A percentile compares a stretch with the other conserved stretches of the same genome.
Conservation (phyloP, 2,329 filamentous ascomycete genomes). For the Monosporascus sp. region DNA sequence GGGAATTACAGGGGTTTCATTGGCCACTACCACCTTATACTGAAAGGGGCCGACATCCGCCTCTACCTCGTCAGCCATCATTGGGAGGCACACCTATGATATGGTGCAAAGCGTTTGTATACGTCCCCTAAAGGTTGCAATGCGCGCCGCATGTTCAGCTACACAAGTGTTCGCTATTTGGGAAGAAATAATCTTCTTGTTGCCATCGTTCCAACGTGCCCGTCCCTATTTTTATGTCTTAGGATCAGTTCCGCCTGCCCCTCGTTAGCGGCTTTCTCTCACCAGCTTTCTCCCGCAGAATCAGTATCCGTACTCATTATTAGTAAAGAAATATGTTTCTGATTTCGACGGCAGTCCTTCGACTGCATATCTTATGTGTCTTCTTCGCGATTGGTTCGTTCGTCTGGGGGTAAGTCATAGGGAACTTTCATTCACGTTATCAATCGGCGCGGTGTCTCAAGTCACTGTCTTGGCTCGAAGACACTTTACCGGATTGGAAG, state of each 20-base stretch:
- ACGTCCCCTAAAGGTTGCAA: background rate
- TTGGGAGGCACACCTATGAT: background rate
- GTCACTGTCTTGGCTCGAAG: too few relatives aligned
- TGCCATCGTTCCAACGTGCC: background rate
- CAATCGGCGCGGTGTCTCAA: background rate
- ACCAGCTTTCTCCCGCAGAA: background rate
- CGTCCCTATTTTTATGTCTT: too few relatives aligned
- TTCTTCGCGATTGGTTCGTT: slow-evolving; percentile 52
- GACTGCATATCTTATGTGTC: slow-evolving; percentile 41
- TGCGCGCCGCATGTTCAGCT: background rate
- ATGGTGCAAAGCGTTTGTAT: background rate
- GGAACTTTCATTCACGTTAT: background rate
- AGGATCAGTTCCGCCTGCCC: too few relatives aligned
- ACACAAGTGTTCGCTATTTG: background rate
- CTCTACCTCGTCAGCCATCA: background rate
- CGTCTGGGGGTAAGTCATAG: slow-evolving; percentile 44
- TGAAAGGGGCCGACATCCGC: background rate
- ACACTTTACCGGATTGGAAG: too few relatives aligned
- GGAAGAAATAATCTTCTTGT: background rate
- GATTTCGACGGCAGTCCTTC: slow-evolving; percentile 29
- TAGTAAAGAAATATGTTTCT: background rate
- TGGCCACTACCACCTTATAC: background rate
- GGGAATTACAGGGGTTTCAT: background rate
- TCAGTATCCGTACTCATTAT: background rate
- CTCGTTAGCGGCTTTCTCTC: background rate